These are phyloP conservation scores for Xylariaceae sp. DNA, from an alignment of 2,329 filamentous ascomycete species.

Conservation along the genomic window DNA sequence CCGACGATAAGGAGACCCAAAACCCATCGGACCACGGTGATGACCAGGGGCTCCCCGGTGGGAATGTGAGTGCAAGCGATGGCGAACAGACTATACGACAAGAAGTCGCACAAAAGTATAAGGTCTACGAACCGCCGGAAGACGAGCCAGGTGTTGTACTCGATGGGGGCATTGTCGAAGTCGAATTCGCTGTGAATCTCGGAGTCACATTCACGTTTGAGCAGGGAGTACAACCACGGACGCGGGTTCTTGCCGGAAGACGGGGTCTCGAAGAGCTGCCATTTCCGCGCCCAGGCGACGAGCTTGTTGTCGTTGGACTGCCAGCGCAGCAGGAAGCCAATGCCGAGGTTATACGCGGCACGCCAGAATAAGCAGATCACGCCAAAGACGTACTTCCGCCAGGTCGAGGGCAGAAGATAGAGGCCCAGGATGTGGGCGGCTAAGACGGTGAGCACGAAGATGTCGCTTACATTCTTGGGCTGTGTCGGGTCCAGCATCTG, in stretches of 20 bases:
- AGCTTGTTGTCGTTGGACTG: slow-evolving; percentile 87
- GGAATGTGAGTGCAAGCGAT: slow-evolving; percentile 78
- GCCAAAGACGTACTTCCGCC: slow-evolving; percentile 74
- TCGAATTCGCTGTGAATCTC: slow-evolving; percentile 93
- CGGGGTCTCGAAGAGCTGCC: slow-evolving; percentile 80
- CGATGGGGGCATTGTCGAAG: slow-evolving; percentile 86
- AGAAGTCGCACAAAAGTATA: slow-evolving; percentile 98
- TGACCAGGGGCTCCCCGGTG: slow-evolving; percentile 60
- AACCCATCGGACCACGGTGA: slow-evolving; percentile 71
- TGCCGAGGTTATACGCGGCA: slow-evolving; percentile 86
- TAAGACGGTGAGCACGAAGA: slow-evolving; percentile 72
- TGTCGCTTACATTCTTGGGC: slow-evolving; percentile 89
- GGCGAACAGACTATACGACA: slow-evolving; percentile 93
- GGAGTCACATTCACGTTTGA: slow-evolving; percentile 86
- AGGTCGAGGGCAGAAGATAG: slow-evolving; percentile 62
- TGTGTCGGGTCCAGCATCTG: slow-evolving; percentile 91
- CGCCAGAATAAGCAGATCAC: slow-evolving; percentile 88
- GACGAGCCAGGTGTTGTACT: slow-evolving; percentile 98
- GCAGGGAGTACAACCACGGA: slow-evolving; percentile 72
- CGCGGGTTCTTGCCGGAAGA: slow-evolving; percentile 74
- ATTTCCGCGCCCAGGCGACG: slow-evolving; percentile 81
- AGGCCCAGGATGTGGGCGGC: slow-evolving; percentile 68
- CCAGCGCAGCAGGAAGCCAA: slow-evolving; percentile 79
- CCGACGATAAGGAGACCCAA: slow-evolving; percentile 72
- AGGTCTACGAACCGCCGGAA: slow-evolving; percentile 94